phyloP scores from a whole-genome alignment of 2,329 filamentous ascomycete genomes.

The Fusarium verrucosum region DNA sequence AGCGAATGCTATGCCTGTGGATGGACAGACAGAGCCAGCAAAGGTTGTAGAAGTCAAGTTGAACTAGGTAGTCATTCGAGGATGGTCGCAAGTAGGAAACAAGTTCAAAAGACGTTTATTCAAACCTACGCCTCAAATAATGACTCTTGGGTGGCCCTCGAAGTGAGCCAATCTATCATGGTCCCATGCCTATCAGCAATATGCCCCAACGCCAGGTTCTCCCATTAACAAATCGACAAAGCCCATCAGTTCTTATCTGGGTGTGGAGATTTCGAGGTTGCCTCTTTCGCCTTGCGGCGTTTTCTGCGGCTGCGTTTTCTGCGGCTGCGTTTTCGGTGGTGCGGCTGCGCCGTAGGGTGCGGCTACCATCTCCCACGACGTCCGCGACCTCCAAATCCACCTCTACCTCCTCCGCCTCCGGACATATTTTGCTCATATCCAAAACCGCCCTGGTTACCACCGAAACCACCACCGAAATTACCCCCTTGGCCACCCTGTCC shows the following conservation, averaged over 20 bases:
- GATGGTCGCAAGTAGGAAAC: background rate
- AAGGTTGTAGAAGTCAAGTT: slow-evolving; percentile 31
- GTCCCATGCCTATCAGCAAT: slow-evolving; percentile 33
- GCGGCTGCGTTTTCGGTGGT: background rate
- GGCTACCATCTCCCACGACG: slow-evolving; percentile 41
- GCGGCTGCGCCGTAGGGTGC: too few relatives aligned
- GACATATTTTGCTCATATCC: slow-evolving; percentile 61
- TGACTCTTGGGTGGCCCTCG: slow-evolving; percentile 14
- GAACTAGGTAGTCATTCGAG: background rate
- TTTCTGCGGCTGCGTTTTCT: too few relatives aligned
- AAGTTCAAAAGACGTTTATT: slow-evolving; percentile 7
- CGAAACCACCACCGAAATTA: slow-evolving; percentile 63
- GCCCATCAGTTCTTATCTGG: slow-evolving; percentile 1
- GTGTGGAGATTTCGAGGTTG: background rate
- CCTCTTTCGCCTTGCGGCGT: too few relatives aligned
- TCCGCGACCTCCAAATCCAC: slow-evolving; percentile 46
- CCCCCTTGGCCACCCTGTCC: slow-evolving; percentile 62
- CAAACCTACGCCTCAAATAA: slow-evolving; percentile 2
- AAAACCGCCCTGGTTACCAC: slow-evolving; percentile 62
- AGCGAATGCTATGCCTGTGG: slow-evolving; percentile 18
- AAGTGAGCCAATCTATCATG: slow-evolving; percentile 35
- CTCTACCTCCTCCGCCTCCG: slow-evolving; percentile 50
- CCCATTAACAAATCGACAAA: slow-evolving; percentile 39
- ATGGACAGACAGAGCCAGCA: slow-evolving; percentile 36
- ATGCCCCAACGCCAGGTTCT: slow-evolving; percentile 43